Evolutionary conservation across 345 rosid species (phyloP).

Genomic region (Bruguiera parviflora): DNA sequence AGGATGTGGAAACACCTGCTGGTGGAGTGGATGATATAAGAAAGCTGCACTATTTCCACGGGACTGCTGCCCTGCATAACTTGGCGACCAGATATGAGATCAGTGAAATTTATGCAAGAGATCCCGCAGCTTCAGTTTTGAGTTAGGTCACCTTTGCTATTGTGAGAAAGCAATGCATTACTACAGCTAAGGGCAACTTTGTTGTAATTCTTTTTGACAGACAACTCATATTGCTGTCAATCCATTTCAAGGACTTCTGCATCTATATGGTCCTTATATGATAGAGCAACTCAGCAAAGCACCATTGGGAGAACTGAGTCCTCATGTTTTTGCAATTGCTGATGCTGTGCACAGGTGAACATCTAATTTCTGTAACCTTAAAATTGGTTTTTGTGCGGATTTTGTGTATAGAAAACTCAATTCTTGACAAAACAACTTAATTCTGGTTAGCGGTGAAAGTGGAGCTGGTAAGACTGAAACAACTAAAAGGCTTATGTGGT

Average conservation of each 20-base stretch:
- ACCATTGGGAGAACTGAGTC: slow-evolving; percentile 48
- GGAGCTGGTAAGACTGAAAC: slow-evolving; percentile 95
- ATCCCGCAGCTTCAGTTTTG: slow-evolving; percentile 15
- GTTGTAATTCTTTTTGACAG: slow-evolving; percentile 51
- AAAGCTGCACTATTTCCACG: slow-evolving; percentile 66
- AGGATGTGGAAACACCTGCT: slow-evolving; percentile 57
- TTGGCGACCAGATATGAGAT: slow-evolving; percentile 54
- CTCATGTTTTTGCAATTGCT: slow-evolving; percentile 84
- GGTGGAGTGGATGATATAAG: slow-evolving; percentile 95
- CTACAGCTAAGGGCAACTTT: slow-evolving; percentile 26
- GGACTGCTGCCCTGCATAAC: slow-evolving; percentile 75
- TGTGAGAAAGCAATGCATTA: slow-evolving; percentile 20
- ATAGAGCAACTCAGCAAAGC: slow-evolving; percentile 70
- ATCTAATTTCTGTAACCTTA: background rate
- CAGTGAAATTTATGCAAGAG: slow-evolving; percentile 72
- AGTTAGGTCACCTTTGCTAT: slow-evolving; percentile 17
- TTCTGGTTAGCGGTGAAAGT: slow-evolving; percentile 92
- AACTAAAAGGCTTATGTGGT: slow-evolving; percentile 86
- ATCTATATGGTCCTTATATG: slow-evolving; percentile 42
- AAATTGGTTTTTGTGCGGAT: slow-evolving; percentile 11
- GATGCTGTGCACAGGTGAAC: slow-evolving; percentile 70
- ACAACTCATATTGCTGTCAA: slow-evolving; percentile 88
- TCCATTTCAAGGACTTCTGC: slow-evolving; percentile 72
- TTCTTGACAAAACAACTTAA: slow-evolving; percentile 54
- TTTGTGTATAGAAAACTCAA: slow-evolving; percentile 10